Evolutionary conservation across 768 basidiomycete species (phyloP).

Genomic region (Suillus ampliporus): DNA sequence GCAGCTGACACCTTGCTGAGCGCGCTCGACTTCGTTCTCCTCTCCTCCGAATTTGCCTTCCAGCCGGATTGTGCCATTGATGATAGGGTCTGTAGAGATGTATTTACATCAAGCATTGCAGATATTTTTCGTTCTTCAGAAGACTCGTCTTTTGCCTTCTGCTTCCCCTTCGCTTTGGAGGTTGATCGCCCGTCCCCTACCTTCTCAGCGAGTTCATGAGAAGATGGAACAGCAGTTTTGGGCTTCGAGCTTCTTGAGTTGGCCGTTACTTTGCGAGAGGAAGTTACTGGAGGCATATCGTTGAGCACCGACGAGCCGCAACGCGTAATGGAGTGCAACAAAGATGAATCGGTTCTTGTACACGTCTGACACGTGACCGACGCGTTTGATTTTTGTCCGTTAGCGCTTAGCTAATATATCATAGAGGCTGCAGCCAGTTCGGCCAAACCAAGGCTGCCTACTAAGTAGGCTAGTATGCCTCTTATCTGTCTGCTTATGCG

Average conservation of each 20-base stretch:
- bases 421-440: too few species aligned
- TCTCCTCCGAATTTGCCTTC: constrained; percentile 46
- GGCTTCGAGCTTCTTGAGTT: neutral
- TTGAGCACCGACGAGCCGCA: neutral
- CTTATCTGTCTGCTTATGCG: too few species aligned
- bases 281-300: neutral
- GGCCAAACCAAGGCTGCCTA: too few species aligned
- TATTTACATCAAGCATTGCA: constrained; percentile 71
- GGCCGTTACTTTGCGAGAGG: neutral
- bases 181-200: neutral
- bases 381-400: neutral
- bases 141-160: neutral
- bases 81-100: constrained; percentile 63
- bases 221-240: neutral
- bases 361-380: neutral
- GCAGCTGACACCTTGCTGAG: constrained; percentile 43
- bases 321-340: neutral
- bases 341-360: neutral
- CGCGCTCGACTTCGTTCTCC: constrained; percentile 32
- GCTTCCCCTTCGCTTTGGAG: neutral
- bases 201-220: neutral
- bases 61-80: constrained; percentile 60
- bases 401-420: too few species aligned
- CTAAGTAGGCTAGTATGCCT: too few species aligned
- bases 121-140: constrained; percentile 44